Evolutionary conservation across 2,329 filamentous ascomycete genomes (phyloP), one percentile per base, ranked within the genome.

Genomic region (Exophiala alcalophila): DNA sequence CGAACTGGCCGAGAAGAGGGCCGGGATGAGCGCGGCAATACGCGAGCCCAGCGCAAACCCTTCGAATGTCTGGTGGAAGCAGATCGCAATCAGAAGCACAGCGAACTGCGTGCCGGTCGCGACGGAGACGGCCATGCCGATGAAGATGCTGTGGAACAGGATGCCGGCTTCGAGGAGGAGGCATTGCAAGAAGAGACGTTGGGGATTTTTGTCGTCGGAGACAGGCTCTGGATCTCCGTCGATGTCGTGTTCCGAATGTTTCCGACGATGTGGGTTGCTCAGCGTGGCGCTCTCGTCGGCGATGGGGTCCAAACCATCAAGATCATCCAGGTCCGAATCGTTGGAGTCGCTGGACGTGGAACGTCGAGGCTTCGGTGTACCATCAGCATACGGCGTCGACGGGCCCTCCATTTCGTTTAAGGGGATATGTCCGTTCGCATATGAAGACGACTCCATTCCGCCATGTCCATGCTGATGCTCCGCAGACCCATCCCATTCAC

Each of bases 31-130:
- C 7, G 85, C 84, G 0, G 87, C 85, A 56, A 94, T 94, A 44
- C 88, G 84, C 29, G 85, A 85, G 5, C 88, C 88, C 4, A 94
- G 77, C 0, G 88, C 88, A 10, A 94, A 80, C 2, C 88, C 88
- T 67, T 94, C 88, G 53, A 94, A 94, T 1, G 85, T 88, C 67
- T 94, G 85, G 59, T 92, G 86, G 64, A 91, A 90, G 52, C 78
- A 80, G 50, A 92, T 89, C 35, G 86, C 86, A 20, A 90, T 73
- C 0, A 92, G 71, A 51, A 92, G 85, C 9, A 91, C 84, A 28
- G 87, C 71, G 59, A 92, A 92, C 1, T 84, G 80, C 0, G 85
- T 83, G 0, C 86, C 86, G 0, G 84, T 88, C 0, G 86, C 82
- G 1, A 92, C 86, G 1, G 84, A 88, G 20, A 92, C 74, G 3